Conservation (phyloP, 2,329 filamentous ascomycete genomes). For the Knoxdaviesia proteae region DNA sequence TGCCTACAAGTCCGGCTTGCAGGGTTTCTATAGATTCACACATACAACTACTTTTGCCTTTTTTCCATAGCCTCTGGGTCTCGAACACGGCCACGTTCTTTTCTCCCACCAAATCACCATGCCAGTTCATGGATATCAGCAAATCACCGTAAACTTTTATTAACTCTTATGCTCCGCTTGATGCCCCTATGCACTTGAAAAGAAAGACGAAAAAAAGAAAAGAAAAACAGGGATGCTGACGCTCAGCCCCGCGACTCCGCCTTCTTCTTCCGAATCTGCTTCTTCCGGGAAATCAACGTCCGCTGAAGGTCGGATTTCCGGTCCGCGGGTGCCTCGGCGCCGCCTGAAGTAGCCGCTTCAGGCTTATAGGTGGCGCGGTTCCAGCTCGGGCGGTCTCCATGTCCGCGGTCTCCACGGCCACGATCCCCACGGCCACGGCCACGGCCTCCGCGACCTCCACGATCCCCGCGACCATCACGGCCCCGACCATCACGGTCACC, state of each 20-base stretch:
- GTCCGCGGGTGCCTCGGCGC: constrained; percentile 12
- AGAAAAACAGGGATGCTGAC: background rate
- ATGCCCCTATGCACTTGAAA: too few relatives aligned
- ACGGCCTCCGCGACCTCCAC: background rate
- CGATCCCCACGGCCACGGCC: background rate
- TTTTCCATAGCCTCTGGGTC: too few relatives aligned
- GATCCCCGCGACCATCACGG: constrained; percentile 1
- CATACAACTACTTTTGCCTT: too few relatives aligned
- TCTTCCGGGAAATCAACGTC: constrained; percentile 70
- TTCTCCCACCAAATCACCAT: too few relatives aligned
- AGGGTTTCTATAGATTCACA: too few relatives aligned
- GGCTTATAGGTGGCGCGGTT: background rate
- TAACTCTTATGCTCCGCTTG: too few relatives aligned
- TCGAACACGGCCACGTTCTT: too few relatives aligned
- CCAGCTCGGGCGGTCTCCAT: background rate
- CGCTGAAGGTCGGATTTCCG: constrained; percentile 32
- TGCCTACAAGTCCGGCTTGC: too few relatives aligned
- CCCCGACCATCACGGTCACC: background rate
- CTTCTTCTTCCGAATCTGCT: constrained; percentile 56
- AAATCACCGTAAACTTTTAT: too few relatives aligned
- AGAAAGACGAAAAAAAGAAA: too few relatives aligned
- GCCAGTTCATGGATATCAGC: too few relatives aligned
- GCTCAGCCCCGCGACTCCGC: constrained; percentile 13
- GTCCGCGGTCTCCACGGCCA: constrained; percentile 1
- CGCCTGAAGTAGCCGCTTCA: background rate